A percentile compares a stretch with the other conserved stretches of the same genome.
Conservation (phyloP, 2,329 filamentous ascomycete species). For the Chalaropsis thielavioides region DNA sequence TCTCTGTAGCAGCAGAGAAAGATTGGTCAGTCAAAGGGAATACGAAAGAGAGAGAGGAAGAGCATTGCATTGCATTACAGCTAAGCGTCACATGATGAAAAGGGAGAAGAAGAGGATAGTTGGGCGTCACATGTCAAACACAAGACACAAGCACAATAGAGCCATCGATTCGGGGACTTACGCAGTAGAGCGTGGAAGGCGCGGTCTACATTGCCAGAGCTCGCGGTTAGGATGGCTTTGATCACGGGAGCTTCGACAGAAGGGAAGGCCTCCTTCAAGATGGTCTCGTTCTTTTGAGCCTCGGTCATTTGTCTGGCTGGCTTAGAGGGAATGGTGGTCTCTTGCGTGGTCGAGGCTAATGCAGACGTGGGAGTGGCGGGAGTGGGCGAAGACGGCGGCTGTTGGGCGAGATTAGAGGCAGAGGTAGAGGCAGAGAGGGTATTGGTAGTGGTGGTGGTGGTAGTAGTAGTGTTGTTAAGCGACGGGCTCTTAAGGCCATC, state of each 20-base stretch:
- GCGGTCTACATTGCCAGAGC: slow-evolving; percentile 73
- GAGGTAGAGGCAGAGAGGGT: slow-evolving; percentile 13
- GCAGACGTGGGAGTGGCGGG: slow-evolving; percentile 21
- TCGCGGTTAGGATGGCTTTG: slow-evolving; percentile 76
- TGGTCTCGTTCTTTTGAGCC: slow-evolving; percentile 71
- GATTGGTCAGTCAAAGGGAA: not conserved
- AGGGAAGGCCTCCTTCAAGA: slow-evolving; percentile 87
- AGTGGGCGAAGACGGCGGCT: slow-evolving; percentile 22
- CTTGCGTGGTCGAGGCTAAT: slow-evolving; percentile 19
- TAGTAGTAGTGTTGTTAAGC: slow-evolving; percentile 13
- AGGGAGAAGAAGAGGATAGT: not conserved
- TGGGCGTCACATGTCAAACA: not conserved
- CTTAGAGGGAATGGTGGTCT: slow-evolving; percentile 52
- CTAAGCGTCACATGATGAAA: not conserved
- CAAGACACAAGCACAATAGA: not conserved
- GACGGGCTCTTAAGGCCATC: slow-evolving; percentile 24
- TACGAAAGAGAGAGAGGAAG: no score
- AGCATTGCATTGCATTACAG: no score
- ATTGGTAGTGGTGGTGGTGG: slow-evolving; percentile 12
- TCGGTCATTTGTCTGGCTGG: slow-evolving; percentile 72
- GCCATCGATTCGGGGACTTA: slow-evolving; percentile 28
- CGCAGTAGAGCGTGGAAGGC: slow-evolving; percentile 90
- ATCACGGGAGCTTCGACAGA: slow-evolving; percentile 65
- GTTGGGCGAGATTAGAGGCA: slow-evolving; percentile 22
- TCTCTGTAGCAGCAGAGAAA: slow-evolving; percentile 34